Evolutionary conservation across 2,329 filamentous ascomycete genomes (phyloP), one percentile per base, ranked within the genome.

Genomic region (Neospermospora avenae): DNA sequence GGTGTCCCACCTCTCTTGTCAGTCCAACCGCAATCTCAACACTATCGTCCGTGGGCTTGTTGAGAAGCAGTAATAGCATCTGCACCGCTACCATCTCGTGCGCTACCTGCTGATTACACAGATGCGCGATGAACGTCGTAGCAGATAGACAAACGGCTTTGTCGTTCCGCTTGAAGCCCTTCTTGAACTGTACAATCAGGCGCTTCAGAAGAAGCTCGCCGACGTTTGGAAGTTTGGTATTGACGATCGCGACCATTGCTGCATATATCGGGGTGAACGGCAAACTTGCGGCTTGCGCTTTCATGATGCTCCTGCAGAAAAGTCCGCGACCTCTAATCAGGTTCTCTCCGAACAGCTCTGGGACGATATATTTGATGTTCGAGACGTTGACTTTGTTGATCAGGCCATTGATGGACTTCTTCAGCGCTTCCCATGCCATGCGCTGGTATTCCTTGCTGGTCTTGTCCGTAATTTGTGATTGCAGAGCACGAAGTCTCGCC

Each of bases 381-480:
- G 90, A 91, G 58, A 93, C 90, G 76, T 98, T 98, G 80, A 97
- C 90, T 80, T 99, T 99, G 83, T 99, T 99, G 82, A 99, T 96
- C 66, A 99, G 79, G 69, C 95, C 95, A 73, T 99, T 98, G 77
- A 99, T 96, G 52, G 90, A 95, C 80, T 99, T 99, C 80, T 99
- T 99, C 71, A 99, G 79, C 13, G 93, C 93, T 76, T 99, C 95
- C 95, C 95, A 99, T 8, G 93, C 92, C 91, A 99, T 96, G 70
- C 95, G 90, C 82, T 98, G 95, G 73, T 96, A 98, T 77, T 98
- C 95, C 76, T 96, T 96, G 76, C 88, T 96, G 57, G 84, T 87
- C 80, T 96, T 96, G 78, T 99, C 95, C 63, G 92, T 97, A 75
- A 99, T 96, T 76, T 96, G 92, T 56, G 93, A 91, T 78, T 99